Conservation (phyloP, 768 basidiomycete species). For the Boletus subparvulus region DNA sequence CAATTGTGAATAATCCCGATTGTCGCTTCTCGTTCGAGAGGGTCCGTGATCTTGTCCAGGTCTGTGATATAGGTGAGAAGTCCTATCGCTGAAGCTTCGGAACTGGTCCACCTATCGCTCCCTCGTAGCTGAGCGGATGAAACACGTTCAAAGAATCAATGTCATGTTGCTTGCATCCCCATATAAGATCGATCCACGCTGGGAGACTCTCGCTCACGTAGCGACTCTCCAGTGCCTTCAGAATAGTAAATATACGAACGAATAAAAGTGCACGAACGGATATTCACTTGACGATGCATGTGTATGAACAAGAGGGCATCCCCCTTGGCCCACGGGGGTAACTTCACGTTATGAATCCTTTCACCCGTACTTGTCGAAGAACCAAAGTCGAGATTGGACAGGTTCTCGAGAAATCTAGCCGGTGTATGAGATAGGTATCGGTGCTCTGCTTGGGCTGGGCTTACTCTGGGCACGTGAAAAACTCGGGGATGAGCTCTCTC, state of each 20-base stretch:
- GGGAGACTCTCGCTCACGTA: conserved; percentile 82
- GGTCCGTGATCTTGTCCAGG: conserved; percentile 81
- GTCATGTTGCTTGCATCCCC: conserved; percentile 86
- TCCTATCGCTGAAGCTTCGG: background rate
- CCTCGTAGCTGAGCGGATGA: conserved; percentile 92
- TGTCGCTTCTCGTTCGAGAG: conserved; percentile 86
- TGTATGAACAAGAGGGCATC: conserved; percentile 83
- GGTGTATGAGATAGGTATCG: background rate
- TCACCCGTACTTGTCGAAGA: conserved; percentile 70
- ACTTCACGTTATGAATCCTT: conserved; percentile 80
- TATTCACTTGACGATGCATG: conserved; percentile 67
- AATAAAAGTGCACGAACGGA: background rate
- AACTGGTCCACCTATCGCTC: conserved; percentile 63
- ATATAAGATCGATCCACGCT: conserved; percentile 92
- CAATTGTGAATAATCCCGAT: conserved; percentile 96
- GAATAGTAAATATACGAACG: background rate
- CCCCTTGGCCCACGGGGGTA: conserved; percentile 86
- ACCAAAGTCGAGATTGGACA: conserved; percentile 77
- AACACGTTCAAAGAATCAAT: conserved; percentile 77
- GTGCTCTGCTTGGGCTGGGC: background rate
- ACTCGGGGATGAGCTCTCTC: conserved; percentile 89
- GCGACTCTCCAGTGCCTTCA: conserved; percentile 82
- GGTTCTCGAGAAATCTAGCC: conserved; percentile 80
- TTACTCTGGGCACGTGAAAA: conserved; percentile 81
- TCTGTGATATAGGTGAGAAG: conserved; percentile 43